These are phyloP conservation scores for Ceratocystiopsis minuta DNA, from an alignment of 2,329 filamentous ascomycete genomes.

Conservation along the genomic window DNA sequence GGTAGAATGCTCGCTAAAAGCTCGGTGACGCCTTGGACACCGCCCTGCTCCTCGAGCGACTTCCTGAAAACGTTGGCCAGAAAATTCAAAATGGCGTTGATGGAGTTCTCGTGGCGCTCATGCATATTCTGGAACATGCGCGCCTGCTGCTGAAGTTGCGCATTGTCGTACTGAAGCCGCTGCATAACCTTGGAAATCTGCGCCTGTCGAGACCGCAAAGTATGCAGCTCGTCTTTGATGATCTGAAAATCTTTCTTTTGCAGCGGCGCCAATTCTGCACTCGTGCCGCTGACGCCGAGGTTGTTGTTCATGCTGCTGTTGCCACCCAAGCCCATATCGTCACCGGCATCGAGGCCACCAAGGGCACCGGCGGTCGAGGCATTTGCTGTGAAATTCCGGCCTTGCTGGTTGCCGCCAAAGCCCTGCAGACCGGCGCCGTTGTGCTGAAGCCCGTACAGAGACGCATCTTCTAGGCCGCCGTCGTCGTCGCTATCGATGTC, in stretches of 20 bases:
- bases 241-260: conserved; percentile 58
- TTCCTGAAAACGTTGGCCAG: conserved; percentile 92
- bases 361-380: conserved; percentile 16
- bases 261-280: conserved; percentile 25
- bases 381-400: conserved; percentile 20
- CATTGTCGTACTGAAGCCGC: conserved; percentile 68
- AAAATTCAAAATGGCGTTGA: conserved; percentile 96
- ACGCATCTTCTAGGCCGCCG: conserved; percentile 32
- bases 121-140: conserved; percentile 80
- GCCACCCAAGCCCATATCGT: not conserved
- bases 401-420: not conserved
- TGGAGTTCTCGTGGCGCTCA: conserved; percentile 93
- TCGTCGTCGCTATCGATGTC: conserved; percentile 62
- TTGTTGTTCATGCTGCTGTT: not conserved
- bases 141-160: conserved; percentile 74
- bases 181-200: conserved; percentile 70
- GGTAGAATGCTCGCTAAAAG: conserved; percentile 65
- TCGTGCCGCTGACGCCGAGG: conserved; percentile 11
- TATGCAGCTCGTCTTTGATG: conserved; percentile 63
- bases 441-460: conserved; percentile 4
- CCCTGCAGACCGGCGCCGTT: conserved; percentile 10
- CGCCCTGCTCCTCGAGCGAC: conserved; percentile 69
- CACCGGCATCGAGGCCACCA: conserved; percentile 5
- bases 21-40: conserved; percentile 60
- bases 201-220: conserved; percentile 70